These are phyloP conservation scores for Pyracantha coccinea DNA, from an alignment of 331 rosid genomes.

Conservation along the genomic window DNA sequence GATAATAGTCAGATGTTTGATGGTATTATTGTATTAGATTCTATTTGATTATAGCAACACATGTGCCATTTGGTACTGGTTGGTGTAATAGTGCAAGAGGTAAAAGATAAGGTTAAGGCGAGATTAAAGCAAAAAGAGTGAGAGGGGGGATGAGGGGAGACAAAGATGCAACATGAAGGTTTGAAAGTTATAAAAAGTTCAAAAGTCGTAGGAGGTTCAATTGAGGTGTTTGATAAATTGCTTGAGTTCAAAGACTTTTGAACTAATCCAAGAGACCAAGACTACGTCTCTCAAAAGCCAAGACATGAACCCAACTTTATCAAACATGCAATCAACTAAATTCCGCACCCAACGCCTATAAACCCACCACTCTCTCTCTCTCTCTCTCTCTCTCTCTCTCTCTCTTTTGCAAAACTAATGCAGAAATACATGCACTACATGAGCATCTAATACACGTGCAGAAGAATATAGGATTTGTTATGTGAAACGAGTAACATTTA, in stretches of 20 bases:
- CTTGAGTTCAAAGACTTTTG: not conserved
- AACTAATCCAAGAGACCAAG: not conserved
- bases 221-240: not conserved
- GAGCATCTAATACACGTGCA: not conserved
- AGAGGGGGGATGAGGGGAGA: not conserved
- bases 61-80: not conserved
- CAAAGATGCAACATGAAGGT: not conserved
- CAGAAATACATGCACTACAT: not conserved
- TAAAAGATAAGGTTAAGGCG: not conserved
- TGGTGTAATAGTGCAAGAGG: not conserved
- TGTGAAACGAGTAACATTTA: no score
- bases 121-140: not conserved
- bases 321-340: slow-evolving; percentile 16
- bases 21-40: no score
- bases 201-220: not conserved
- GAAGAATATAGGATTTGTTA: not conserved
- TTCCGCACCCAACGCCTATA: slow-evolving; percentile 6
- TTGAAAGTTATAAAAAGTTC: not conserved
- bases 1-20: no score
- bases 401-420: not conserved
- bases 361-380: not conserved
- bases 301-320: slow-evolving; percentile 14
- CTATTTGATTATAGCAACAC: no score
- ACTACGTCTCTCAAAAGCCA: slow-evolving; percentile 6
- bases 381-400: not conserved